Conservation (phyloP, 371 early-diverging fungal genomes). For the Racocetra persica region DNA sequence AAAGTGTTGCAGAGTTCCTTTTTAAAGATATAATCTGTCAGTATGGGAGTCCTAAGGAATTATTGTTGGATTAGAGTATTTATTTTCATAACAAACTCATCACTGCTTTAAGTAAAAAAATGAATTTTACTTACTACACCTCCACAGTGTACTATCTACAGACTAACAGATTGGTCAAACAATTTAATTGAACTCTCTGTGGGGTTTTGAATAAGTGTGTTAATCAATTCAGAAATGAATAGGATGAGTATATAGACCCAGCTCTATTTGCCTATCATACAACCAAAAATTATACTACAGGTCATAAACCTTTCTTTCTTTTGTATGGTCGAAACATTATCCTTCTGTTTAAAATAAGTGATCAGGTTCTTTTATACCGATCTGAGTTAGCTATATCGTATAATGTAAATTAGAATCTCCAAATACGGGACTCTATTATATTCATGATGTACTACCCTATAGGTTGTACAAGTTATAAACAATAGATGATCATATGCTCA, state of each 20-base stretch:
- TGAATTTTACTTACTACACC: background rate
- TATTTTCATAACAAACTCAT: too few species aligned
- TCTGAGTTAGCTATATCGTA: background rate
- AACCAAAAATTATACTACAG: conserved; percentile 13
- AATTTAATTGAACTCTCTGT: conserved; percentile 57
- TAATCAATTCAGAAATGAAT: conserved; percentile 51
- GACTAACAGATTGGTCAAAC: conserved; percentile 63
- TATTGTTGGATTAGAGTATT: too few species aligned
- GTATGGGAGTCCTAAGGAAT: background rate
- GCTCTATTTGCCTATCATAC: conserved; percentile 52
- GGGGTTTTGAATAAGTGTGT: conserved; percentile 57
- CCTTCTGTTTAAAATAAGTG: background rate
- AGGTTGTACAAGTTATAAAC: background rate
- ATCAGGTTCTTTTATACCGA: background rate
- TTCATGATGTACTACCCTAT: background rate
- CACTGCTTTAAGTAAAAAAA: background rate
- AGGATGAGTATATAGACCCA: conserved; percentile 33
- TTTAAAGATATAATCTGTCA: background rate
- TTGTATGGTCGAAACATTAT: background rate
- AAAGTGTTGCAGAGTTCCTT: conserved; percentile 42
- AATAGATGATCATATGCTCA: background rate
- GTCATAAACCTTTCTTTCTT: background rate
- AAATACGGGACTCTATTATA: background rate
- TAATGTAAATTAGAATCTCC: background rate
- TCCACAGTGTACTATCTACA: conserved; percentile 53